Percentiles rank a stretch among this genome's conserved stretches.
These are phyloP conservation scores for Rusavskia elegans DNA, from an alignment of 495 filamentous ascomycete genomes.

Conservation along the genomic window DNA sequence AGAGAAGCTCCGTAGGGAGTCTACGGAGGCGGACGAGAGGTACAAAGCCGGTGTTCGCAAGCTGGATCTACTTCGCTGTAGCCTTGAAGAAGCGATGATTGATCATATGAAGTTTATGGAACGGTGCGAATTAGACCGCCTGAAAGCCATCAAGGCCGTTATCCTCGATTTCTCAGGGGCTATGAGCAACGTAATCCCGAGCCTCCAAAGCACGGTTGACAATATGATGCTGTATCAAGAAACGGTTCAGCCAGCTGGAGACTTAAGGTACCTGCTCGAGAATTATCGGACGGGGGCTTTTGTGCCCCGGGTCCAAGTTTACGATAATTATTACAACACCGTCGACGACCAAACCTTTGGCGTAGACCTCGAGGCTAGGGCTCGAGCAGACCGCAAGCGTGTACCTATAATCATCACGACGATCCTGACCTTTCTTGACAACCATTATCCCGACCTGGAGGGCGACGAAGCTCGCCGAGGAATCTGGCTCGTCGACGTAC, in stretches of 20 bases:
- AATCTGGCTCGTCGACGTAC: slow-evolving; percentile 90
- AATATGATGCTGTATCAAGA: slow-evolving; percentile 99
- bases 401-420: slow-evolving; percentile 88
- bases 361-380: slow-evolving; percentile 87
- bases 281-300: slow-evolving; percentile 93
- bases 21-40: slow-evolving; percentile 76
- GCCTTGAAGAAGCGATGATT: slow-evolving; percentile 85
- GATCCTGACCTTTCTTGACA: slow-evolving; percentile 84
- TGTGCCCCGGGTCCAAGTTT: slow-evolving; percentile 76
- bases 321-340: slow-evolving; percentile 98
- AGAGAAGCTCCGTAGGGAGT: slow-evolving; percentile 77
- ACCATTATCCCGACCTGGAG: slow-evolving; percentile 93
- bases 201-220: slow-evolving; percentile 84
- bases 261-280: slow-evolving; percentile 90
- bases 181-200: slow-evolving; percentile 95
- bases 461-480: slow-evolving; percentile 84
- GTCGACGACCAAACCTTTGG: slow-evolving; percentile 97
- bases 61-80: slow-evolving; percentile 80
- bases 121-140: slow-evolving; percentile 86
- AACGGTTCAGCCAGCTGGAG: slow-evolving; percentile 82
- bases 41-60: slow-evolving; percentile 78
- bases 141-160: slow-evolving; percentile 96
- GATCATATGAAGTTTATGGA: slow-evolving; percentile 91
- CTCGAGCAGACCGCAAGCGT: slow-evolving; percentile 83
- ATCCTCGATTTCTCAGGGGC: slow-evolving; percentile 95